These are phyloP conservation scores for Bathelium albidoporum DNA, from an alignment of 495 filamentous ascomycete genomes.

Conservation along the genomic window DNA sequence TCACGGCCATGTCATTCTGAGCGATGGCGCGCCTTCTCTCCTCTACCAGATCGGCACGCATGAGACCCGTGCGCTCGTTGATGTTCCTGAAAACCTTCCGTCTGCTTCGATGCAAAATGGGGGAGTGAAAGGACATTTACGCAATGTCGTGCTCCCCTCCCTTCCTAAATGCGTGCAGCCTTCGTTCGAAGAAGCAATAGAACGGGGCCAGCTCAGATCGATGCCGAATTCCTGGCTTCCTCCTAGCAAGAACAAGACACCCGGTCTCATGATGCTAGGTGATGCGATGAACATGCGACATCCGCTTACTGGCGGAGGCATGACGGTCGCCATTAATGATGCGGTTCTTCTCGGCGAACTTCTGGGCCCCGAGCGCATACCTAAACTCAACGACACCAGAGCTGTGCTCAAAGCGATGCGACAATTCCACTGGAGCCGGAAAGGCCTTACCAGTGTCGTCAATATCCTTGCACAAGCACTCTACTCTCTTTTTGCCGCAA, in stretches of 20 bases:
- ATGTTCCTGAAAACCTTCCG: constrained; percentile 75
- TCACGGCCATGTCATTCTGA: constrained; percentile 82
- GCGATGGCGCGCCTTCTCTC: constrained; percentile 67
- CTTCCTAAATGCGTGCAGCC: constrained; percentile 65
- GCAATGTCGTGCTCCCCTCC: constrained; percentile 62
- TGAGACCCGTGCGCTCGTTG: constrained; percentile 83
- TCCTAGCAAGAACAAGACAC: constrained; percentile 54
- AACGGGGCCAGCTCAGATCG: constrained; percentile 56
- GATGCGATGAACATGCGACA: constrained; percentile 97
- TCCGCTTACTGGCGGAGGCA: constrained; percentile 85
- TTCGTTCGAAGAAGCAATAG: constrained; percentile 64
- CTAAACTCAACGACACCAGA: constrained; percentile 54
- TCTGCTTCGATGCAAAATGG: constrained; percentile 58
- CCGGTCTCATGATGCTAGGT: constrained; percentile 72
- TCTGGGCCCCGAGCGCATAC: constrained; percentile 54
- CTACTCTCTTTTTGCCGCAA: constrained; percentile 80
- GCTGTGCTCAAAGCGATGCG: constrained; percentile 58
- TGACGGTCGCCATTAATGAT: constrained; percentile 92
- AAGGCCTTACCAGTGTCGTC: constrained; percentile 71
- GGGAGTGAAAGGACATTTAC: constrained; percentile 72
- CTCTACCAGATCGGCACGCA: constrained; percentile 95
- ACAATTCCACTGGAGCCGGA: constrained; percentile 79
- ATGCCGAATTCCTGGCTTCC: constrained; percentile 96
- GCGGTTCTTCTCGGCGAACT: constrained; percentile 64
- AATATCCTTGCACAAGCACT: constrained; percentile 93